Evolutionary conservation across 2,329 filamentous ascomycete genomes (phyloP).

Genomic region (Simplicillium aogashimaense): DNA sequence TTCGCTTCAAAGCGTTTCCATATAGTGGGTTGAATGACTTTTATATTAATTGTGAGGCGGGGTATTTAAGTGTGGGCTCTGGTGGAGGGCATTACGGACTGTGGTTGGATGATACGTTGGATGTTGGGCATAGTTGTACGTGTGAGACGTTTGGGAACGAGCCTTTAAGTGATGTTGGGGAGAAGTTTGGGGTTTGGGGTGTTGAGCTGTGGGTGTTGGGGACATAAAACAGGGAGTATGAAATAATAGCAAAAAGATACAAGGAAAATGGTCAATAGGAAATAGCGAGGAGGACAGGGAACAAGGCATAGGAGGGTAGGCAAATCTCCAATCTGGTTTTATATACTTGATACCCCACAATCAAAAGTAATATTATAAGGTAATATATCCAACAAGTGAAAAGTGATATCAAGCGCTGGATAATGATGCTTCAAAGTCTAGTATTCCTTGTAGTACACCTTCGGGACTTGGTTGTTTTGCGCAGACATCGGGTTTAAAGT

Average conservation of each 20-base stretch:
- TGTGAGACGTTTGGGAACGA: constrained; percentile 95
- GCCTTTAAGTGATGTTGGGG: constrained; percentile 81
- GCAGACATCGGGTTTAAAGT: constrained; percentile 66
- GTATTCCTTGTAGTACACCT: constrained; percentile 63
- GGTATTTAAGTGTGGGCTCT: constrained; percentile 79
- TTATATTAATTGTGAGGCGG: constrained; percentile 83
- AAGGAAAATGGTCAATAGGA: not conserved
- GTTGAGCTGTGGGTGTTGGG: constrained; percentile 94
- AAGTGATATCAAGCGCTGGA: not conserved
- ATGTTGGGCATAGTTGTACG: constrained; percentile 70
- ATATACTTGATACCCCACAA: too few relatives aligned
- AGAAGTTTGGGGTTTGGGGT: constrained; percentile 82
- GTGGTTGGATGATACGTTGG: constrained; percentile 82
- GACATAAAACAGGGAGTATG: constrained; percentile 14
- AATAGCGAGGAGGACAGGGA: not conserved
- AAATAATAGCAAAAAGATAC: not conserved
- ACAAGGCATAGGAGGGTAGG: not conserved
- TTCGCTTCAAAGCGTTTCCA: constrained; percentile 94
- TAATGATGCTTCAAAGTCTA: constrained; percentile 13
- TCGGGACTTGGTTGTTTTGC: constrained; percentile 74
- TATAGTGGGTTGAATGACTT: constrained; percentile 96
- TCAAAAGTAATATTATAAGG: too few relatives aligned
- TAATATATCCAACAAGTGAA: not conserved
- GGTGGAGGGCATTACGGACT: constrained; percentile 85
- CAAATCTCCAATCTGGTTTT: too few relatives aligned